Conservation (phyloP, 176 grass and related monocot species). For the Saccharum spontaneum region DNA sequence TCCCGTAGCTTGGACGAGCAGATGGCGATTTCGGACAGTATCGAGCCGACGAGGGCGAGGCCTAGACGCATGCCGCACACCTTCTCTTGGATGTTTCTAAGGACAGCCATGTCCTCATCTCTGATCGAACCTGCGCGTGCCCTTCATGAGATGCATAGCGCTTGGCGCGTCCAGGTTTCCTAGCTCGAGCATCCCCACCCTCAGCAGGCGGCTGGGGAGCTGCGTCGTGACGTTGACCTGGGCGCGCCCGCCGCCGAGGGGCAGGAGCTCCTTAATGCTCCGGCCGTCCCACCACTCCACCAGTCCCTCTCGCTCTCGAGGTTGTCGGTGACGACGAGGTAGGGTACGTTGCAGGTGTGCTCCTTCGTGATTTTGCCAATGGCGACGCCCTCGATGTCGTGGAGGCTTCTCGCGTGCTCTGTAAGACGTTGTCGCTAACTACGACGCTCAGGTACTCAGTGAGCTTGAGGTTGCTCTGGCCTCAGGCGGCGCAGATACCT, state of each 20-base stretch:
- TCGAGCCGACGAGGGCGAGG: constrained; percentile 42
- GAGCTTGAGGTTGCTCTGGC: constrained; percentile 52
- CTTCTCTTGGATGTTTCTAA: constrained; percentile 31
- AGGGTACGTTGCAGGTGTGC: constrained; percentile 49
- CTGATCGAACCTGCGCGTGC: background rate
- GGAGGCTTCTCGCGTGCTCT: constrained; percentile 4
- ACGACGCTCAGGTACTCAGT: constrained; percentile 32
- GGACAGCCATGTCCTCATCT: constrained; percentile 13
- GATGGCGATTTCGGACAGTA: constrained; percentile 37
- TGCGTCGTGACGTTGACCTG: constrained; percentile 57
- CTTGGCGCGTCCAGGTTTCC: constrained; percentile 20
- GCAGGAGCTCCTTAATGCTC: constrained; percentile 42
- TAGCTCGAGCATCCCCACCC: constrained; percentile 31
- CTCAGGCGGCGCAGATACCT: background rate
- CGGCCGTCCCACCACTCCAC: constrained; percentile 45
- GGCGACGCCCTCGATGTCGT: constrained; percentile 45
- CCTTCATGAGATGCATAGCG: constrained; percentile 55
- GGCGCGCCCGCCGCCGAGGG: constrained; percentile 4
- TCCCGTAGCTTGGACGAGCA: constrained; percentile 24
- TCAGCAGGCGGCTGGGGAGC: constrained; percentile 20
- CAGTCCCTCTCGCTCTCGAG: constrained; percentile 58
- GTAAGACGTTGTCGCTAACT: constrained; percentile 20
- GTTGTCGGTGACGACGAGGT: constrained; percentile 61
- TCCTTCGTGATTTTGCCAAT: constrained; percentile 52
- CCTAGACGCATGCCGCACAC: constrained; percentile 35